Evolutionary conservation across 2,329 filamentous ascomycete genomes (phyloP).

Genomic region (Aspergillus persii): DNA sequence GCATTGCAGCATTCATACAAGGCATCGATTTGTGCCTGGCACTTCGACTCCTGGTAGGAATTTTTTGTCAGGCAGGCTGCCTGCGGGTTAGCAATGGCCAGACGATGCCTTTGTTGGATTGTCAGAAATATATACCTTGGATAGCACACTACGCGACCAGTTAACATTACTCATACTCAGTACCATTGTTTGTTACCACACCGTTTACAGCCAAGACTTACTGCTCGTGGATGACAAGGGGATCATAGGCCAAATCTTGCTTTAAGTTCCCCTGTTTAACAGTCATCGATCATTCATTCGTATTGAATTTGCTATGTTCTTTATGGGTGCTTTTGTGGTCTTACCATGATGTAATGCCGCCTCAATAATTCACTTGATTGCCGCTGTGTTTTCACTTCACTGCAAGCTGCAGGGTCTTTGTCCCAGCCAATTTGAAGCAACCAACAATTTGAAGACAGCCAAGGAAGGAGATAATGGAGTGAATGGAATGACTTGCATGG

Average conservation of each 20-base stretch:
- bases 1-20: constrained; percentile 90
- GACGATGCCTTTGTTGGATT: background rate
- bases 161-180: constrained; percentile 13
- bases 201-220: constrained; percentile 46
- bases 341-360: constrained; percentile 30
- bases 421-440: background rate
- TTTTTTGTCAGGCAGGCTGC: constrained; percentile 81
- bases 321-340: background rate
- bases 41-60: constrained; percentile 81
- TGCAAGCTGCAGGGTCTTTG: background rate
- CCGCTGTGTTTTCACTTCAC: background rate
- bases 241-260: constrained; percentile 69
- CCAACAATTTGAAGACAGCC: background rate
- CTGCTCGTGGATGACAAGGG: constrained; percentile 84
- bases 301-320: background rate
- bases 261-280: constrained; percentile 49
- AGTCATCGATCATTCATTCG: constrained; percentile 4
- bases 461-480: background rate
- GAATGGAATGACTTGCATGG: too few relatives aligned
- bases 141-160: constrained; percentile 69
- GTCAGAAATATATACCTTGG: constrained; percentile 61
- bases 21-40: constrained; percentile 72
- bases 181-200: background rate
- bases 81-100: constrained; percentile 1
- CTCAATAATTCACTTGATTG: background rate